Base-by-base conservation (phyloP, 208 protist species). In the Trypanosomatidae sp. region DNA sequence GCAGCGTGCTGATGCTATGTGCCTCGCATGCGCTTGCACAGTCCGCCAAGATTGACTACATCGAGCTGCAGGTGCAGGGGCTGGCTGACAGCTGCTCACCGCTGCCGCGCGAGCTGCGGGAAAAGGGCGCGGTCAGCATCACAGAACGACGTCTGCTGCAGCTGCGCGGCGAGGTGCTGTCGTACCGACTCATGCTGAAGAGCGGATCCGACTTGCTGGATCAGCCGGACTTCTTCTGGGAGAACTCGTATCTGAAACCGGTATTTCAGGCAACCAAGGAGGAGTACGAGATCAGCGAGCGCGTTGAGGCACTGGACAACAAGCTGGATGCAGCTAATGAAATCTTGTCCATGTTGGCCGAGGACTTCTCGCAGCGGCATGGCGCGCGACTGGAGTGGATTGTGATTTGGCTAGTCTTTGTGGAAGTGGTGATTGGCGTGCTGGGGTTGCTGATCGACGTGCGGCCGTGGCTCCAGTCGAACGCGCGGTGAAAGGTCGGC, bases 151-250 rank as follows among this genome's bases (percentile, higher is more conserved):
- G 83, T 2, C 74, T 94, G 72, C 76, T 92, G 71, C 87, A 90
- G 72, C 77, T 92, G 41, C 85, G 87, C 28, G 90, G 87, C 3
- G 85, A 92, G 70, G 83, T 94, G 66, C 79, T 94, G 69, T 89
- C 85, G 13, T 92, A 91, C 60, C 85, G 90, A 0, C 79, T 94
- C 3, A 92, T 91, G 85, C 66, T 94, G n/a, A 91, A 92, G 76
- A 91, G 85, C 70, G 90, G 86, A 33, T 92, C 87, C 2, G 89
- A 94, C 60, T 74, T 94, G 60, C 85, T 94, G 71, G 90, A 94
- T 47, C 87, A 94, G 74, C 90, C 90, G 1, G 87, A 91, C 66
- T 88, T 94, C 19, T 94, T 94, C 66, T 94, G 90, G 90, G 85
- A 94, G 69, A 91, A 91, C 79, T 80, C 90, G 12, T 91, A 91